Evolutionary conservation across 805 yeast genomes (phyloP), one percentile per base, ranked within the genome.

Genomic region (Komagataella ulmi): DNA sequence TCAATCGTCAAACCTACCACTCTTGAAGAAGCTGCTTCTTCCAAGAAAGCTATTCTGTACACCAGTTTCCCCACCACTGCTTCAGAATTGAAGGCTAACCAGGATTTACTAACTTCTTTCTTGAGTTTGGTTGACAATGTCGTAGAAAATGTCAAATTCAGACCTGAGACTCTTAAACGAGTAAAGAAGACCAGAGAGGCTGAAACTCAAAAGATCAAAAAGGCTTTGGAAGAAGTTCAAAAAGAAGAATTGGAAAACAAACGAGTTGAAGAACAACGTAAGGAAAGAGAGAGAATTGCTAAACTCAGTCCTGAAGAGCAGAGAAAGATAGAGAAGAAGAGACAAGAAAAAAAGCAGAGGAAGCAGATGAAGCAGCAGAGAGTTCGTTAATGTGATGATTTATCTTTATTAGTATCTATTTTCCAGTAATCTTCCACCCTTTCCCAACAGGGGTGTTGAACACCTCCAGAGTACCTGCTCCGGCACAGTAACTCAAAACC

Each of bases 331-430:
- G 91, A 85, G 57, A 81, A 80, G 71, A 87, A 84, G 71, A 88
- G 84, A 66, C 73, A 73, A 57, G 95, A 87, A 58, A 88, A 83
- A 73, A 88, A 81, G 67, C 87, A 83, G 64, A 81, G 88, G 71
- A 86, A 87, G 69, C 69, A 70, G 64, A 75, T 71, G 68, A 81
- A 76, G 67, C 81, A 79, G 68, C 83, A 83, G 67, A 80, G 74
- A 61, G 68, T 69, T 57, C 70, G 68, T 17, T 46, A 17, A 23
- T 36, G 18, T 7, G 49, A 17, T 10, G n/a, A 30, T 8, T 14
- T 30, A 48, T 24, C n/a, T 45, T 12, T 47, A 21, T 23, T 48
- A 52, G 53, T 40, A 58, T 17, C 17, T 47, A 54, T 47, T 60
- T 60, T 5, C 79, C 80, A 3, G 79, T 75, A 40, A 74, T 63